phyloP scores from a whole-genome alignment of 306 rosid species.

The Gastrolobium bilobum region DNA sequence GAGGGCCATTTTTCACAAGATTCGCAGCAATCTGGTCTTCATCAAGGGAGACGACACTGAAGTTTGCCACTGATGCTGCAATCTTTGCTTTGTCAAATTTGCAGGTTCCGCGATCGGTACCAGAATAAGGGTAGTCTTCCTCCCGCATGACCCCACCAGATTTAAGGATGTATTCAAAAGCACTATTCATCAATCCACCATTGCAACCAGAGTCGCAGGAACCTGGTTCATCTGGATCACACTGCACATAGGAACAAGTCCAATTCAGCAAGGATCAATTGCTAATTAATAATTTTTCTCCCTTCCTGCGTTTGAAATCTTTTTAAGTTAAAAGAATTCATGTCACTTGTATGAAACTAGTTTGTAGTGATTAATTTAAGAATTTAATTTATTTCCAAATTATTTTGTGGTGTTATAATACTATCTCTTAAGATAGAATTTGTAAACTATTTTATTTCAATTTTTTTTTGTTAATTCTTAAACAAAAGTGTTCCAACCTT shows the following conservation, averaged over 20 bases:
- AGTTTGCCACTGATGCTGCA: slow-evolving; percentile 90
- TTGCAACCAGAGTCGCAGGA: slow-evolving; percentile 97
- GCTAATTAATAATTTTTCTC: neutral
- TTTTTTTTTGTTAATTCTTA: neutral
- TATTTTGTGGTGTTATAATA: neutral
- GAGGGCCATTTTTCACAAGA: slow-evolving; percentile 93
- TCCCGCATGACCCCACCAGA: slow-evolving; percentile 94
- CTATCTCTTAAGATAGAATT: neutral
- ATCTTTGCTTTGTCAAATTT: slow-evolving; percentile 82
- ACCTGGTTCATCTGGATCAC: slow-evolving; percentile 86
- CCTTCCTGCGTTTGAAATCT: neutral
- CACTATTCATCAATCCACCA: slow-evolving; percentile 98
- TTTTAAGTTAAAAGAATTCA: neutral
- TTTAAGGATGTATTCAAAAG: slow-evolving; percentile 89
- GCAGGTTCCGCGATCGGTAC: slow-evolving; percentile 73
- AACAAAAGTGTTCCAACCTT: neutral
- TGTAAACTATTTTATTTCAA: neutral
- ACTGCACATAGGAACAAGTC: slow-evolving; percentile 57
- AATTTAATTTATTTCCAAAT: neutral
- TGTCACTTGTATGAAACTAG: slow-evolving; percentile 3
- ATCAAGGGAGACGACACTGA: slow-evolving; percentile 85
- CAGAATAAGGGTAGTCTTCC: slow-evolving; percentile 92
- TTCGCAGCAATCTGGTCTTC: slow-evolving; percentile 95
- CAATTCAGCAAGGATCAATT: neutral
- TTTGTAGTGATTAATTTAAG: neutral